A percentile compares a stretch with the other conserved stretches of the same genome.
Evolutionary conservation across 768 basidiomycete genomes (phyloP).

Genomic region (Amanita polypyramis): DNA sequence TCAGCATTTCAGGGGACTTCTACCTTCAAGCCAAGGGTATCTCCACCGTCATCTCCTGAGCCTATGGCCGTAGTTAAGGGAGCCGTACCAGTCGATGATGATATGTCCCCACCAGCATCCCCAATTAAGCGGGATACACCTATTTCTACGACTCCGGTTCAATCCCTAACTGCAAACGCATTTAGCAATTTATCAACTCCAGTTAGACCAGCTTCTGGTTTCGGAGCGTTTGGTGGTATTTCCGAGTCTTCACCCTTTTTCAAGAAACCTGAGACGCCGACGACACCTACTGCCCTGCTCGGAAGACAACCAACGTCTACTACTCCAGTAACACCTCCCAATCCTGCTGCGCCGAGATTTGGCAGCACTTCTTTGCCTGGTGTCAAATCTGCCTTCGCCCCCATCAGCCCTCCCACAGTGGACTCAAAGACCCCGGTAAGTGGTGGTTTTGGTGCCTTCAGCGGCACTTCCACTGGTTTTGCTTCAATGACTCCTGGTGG

Average conservation of each 20-base stretch:
- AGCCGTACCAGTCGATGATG: conserved; percentile 5
- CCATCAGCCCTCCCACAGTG: conserved; percentile 16
- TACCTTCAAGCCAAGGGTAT: conserved; percentile 5
- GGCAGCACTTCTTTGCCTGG: conserved; percentile 29
- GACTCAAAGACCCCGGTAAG: conserved; percentile 19
- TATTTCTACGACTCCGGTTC: conserved; percentile 2
- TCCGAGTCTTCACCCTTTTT: conserved; percentile 45
- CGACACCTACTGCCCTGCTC: conserved; percentile 29
- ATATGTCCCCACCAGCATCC: conserved; percentile 10
- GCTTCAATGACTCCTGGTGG: conserved; percentile 27
- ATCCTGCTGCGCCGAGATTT: conserved; percentile 23
- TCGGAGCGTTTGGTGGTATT: conserved; percentile 37
- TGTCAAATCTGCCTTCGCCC: conserved; percentile 21
- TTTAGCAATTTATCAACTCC: conserved; percentile 23
- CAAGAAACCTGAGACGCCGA: conserved; percentile 24
- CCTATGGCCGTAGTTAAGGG: conserved; percentile 5
- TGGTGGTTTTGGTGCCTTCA: conserved; percentile 44
- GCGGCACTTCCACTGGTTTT: conserved; percentile 31
- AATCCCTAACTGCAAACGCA: conserved; percentile 11
- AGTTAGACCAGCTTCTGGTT: conserved; percentile 30
- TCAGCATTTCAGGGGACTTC: neutral
- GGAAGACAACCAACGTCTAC: conserved; percentile 4
- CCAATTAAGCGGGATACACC: conserved; percentile 8
- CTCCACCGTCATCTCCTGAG: conserved; percentile 20
- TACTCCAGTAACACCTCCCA: conserved; percentile 12